phyloP scores from a whole-genome alignment of 2,329 filamentous ascomycete species.

The Stagonosporopsis tanaceti region DNA sequence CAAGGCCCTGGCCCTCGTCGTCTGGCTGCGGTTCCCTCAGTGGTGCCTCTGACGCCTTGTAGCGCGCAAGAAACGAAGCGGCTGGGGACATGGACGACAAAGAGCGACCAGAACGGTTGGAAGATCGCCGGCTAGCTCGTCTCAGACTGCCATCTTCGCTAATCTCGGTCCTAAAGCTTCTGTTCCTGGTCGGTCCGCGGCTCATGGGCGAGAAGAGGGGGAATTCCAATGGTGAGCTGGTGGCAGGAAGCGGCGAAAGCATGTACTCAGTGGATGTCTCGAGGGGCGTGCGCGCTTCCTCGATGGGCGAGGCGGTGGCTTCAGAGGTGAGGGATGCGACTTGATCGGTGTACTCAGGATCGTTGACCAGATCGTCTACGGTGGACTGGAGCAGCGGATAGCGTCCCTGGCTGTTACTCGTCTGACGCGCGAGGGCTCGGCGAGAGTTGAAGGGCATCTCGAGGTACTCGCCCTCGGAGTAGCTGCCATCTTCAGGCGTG shows the following conservation, averaged over 20 bases:
- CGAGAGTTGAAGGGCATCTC: constrained; percentile 40
- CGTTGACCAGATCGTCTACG: constrained; percentile 41
- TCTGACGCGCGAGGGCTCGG: constrained; percentile 28
- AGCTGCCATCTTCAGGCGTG: constrained; percentile 38
- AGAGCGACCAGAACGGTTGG: constrained; percentile 58
- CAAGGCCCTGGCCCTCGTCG: constrained; percentile 72
- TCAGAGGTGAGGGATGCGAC: constrained; percentile 55
- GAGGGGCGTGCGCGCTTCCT: constrained; percentile 50
- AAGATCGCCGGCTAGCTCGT: constrained; percentile 50
- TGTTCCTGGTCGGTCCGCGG: constrained; percentile 39
- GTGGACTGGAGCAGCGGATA: constrained; percentile 49
- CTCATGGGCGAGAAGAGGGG: constrained; percentile 39
- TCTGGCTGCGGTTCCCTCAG: constrained; percentile 62
- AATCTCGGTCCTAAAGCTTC: constrained; percentile 44
- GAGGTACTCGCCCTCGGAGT: constrained; percentile 45
- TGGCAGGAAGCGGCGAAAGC: constrained; percentile 43
- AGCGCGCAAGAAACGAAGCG: constrained; percentile 65
- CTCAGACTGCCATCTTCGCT: constrained; percentile 46
- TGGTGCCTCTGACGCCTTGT: constrained; percentile 50
- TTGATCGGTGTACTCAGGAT: constrained; percentile 43
- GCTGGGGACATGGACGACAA: constrained; percentile 64
- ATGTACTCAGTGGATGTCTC: constrained; percentile 45
- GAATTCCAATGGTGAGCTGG: constrained; percentile 48
- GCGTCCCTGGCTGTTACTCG: constrained; percentile 35
- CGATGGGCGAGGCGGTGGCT: constrained; percentile 50